A percentile compares a stretch with the other conserved stretches of the same genome.
Evolutionary conservation across 352 stramenopile species (phyloP).

Genomic region (Phytophthora hybrid): DNA sequence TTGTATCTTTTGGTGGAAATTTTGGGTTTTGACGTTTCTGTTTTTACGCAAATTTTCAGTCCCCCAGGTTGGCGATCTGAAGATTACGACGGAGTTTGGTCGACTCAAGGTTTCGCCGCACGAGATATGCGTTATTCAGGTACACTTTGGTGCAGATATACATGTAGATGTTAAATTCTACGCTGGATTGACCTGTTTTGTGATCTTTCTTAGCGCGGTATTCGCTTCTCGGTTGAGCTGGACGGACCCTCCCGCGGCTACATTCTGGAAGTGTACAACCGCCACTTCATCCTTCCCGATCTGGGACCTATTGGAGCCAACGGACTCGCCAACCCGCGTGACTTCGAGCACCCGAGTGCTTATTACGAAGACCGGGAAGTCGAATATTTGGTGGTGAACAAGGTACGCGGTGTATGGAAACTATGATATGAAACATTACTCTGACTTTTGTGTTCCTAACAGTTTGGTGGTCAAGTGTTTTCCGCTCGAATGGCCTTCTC

Average conservation of each 20-base stretch:
- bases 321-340: slow-evolving; percentile 95
- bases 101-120: slow-evolving; percentile 84
- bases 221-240: slow-evolving; percentile 94
- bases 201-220: slow-evolving; percentile 67
- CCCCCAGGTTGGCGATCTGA: slow-evolving; percentile 91
- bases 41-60: slow-evolving; percentile 49
- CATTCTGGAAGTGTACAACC: slow-evolving; percentile 96
- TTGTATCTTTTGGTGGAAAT: neutral
- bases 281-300: slow-evolving; percentile 95
- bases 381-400: slow-evolving; percentile 79
- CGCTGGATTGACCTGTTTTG: neutral
- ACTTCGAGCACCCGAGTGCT: slow-evolving; percentile 95
- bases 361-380: slow-evolving; percentile 90
- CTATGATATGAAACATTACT: neutral
- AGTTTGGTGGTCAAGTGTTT: slow-evolving; percentile 93
- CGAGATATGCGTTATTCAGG: slow-evolving; percentile 96
- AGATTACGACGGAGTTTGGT: slow-evolving; percentile 95
- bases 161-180: neutral
- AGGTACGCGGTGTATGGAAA: slow-evolving; percentile 34
- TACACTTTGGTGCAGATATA: slow-evolving; percentile 7
- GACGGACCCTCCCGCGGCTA: slow-evolving; percentile 92
- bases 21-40: neutral
- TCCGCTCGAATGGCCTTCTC: slow-evolving; percentile 84
- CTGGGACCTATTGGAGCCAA: slow-evolving; percentile 97
- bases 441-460: slow-evolving; percentile 10